Conservation (phyloP, 768 basidiomycete genomes). For the Naganishia randhawae region DNA sequence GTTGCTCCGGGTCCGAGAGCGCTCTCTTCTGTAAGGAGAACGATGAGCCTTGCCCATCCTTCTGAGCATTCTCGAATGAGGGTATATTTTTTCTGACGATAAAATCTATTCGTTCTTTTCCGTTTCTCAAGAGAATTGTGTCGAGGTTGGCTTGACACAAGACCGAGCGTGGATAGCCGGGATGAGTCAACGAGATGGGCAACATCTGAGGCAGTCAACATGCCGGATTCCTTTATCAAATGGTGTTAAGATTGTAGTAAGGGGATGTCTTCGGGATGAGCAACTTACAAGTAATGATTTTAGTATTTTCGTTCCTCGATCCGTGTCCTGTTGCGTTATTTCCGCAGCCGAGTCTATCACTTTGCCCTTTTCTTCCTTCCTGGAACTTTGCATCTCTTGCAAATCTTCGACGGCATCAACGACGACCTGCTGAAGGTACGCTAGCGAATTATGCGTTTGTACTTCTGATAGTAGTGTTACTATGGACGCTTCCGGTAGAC, state of each 20-base stretch:
- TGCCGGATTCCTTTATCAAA: not conserved
- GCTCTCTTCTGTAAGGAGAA: constrained; percentile 67
- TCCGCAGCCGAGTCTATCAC: constrained; percentile 35
- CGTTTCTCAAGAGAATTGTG: constrained; percentile 37
- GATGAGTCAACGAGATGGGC: not conserved
- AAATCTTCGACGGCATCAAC: constrained; percentile 28
- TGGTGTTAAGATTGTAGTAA: constrained; percentile 32
- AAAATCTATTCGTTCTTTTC: constrained; percentile 43
- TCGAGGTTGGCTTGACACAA: constrained; percentile 28
- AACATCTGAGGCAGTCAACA: constrained; percentile 19
- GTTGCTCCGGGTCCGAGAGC: constrained; percentile 27
- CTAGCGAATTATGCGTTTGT: not conserved
- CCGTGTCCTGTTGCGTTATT: constrained; percentile 30
- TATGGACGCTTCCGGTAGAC: not conserved
- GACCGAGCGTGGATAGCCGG: not conserved
- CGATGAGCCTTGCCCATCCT: constrained; percentile 87
- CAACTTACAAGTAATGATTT: constrained; percentile 27
- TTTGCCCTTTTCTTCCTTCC: constrained; percentile 17
- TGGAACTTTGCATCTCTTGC: constrained; percentile 26
- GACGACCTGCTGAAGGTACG: constrained; percentile 25
- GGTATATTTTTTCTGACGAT: constrained; percentile 88
- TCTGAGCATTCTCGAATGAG: constrained; percentile 94
- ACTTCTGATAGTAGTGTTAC: constrained; percentile 13
- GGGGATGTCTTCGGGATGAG: constrained; percentile 27
- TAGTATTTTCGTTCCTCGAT: constrained; percentile 3